Evolutionary conservation across 1,284 basidiomycete genomes (phyloP), one percentile per base, ranked within the genome.

Genomic region (Leccinum subatratum): DNA sequence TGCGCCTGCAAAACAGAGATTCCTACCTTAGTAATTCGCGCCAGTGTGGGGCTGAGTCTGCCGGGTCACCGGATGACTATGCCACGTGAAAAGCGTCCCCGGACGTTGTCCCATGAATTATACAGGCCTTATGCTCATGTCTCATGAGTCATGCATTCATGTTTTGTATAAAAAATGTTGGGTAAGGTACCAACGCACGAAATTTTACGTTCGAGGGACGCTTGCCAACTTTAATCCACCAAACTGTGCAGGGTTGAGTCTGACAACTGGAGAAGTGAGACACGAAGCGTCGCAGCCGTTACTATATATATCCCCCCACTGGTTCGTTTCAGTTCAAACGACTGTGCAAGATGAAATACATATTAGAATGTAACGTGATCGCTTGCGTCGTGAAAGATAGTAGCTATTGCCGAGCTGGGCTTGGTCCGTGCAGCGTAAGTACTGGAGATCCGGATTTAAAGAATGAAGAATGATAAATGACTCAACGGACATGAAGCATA

Each of bases 41-140:
- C 22, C 51, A 54, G 48, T 54, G 48, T 54, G 51, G 51, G 22
- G 12, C 12, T 25, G 2, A 54, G 51, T 54, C 51, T 54, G 14
- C 51, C 51, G 14, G n/a, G n/a, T n/a, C n/a, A 54, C 22, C 22
- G 39, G 75, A 62, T 83, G 78, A 28, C 85, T 84, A 75, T 51
- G 14, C 76, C 90, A 92, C 28, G 81, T 81, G 74, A 91, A 76
- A 90, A 81, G 30, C 82, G 82, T 72, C 84, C 88, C 85, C n/a
- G 88, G 70, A 32, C 28, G 1, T 67, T 28, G 34, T 61, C 42
- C 28, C 62, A 63, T 57, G 63, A 62, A 42, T 22, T 32, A 39
- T 32, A 39, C 62, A 61, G 57, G 42, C 42, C 34, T 20, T 54
- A 22, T n/a, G 25, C 32, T 25, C 62, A 28, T 14, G 45, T 32